These are phyloP conservation scores for Hortiboletus flavorubellus DNA, from an alignment of 768 basidiomycete genomes.

Conservation along the genomic window DNA sequence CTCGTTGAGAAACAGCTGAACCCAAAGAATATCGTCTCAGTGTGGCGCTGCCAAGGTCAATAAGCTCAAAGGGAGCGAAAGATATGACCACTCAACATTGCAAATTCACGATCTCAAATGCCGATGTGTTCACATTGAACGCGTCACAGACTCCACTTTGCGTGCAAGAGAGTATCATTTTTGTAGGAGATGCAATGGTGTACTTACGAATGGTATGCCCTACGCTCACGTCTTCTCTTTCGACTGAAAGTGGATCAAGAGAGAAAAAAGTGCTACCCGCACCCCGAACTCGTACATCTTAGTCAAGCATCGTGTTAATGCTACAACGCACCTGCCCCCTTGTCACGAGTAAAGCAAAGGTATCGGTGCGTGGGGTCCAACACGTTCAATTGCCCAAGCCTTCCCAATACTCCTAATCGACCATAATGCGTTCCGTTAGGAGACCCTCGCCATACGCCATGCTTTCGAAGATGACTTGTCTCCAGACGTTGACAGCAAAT, in stretches of 20 bases:
- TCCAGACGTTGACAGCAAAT: constrained; percentile 78
- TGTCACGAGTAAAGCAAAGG: constrained; percentile 26
- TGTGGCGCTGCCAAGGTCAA: constrained; percentile 19
- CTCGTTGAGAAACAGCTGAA: neutral
- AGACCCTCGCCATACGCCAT: constrained; percentile 90
- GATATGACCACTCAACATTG: constrained; percentile 25
- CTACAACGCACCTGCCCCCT: constrained; percentile 64
- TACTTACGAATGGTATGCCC: constrained; percentile 49
- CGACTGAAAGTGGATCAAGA: constrained; percentile 14
- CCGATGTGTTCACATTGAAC: neutral
- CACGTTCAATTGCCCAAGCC: constrained; percentile 10
- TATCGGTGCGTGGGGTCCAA: constrained; percentile 22
- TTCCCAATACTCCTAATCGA: constrained; percentile 46
- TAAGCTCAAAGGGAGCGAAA: constrained; percentile 11
- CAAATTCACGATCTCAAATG: neutral
- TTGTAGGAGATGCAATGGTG: constrained; percentile 44
- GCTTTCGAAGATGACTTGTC: constrained; percentile 92
- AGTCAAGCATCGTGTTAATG: constrained; percentile 38
- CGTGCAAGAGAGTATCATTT: constrained; percentile 36
- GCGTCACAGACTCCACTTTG: constrained; percentile 8
- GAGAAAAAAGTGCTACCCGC: constrained; percentile 22
- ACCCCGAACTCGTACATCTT: constrained; percentile 39
- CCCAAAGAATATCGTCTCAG: neutral
- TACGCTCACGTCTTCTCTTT: constrained; percentile 21
- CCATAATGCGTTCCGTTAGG: constrained; percentile 80